A percentile compares a stretch with the other conserved stretches of the same genome.
These are phyloP conservation scores for Pseudocercospora musae DNA, from an alignment of 2,329 filamentous ascomycete genomes.

Conservation along the genomic window DNA sequence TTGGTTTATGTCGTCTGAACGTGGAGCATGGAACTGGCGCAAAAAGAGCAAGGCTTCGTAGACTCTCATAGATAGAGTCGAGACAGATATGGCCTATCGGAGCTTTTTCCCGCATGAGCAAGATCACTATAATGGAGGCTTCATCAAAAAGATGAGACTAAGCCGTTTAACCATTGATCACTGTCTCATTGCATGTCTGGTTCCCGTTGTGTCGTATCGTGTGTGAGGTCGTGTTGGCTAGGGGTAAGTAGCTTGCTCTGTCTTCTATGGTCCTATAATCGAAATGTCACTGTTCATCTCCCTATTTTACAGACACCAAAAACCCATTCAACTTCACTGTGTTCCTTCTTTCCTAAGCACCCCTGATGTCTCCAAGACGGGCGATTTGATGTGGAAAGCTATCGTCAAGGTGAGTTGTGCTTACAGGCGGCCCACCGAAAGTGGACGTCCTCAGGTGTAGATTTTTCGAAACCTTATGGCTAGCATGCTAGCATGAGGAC, in stretches of 20 bases:
- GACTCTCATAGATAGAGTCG: conserved; percentile 26
- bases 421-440: no score
- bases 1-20: conserved; percentile 13
- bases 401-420: no score
- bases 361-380: no score
- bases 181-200: conserved; percentile 30
- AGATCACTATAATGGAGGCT: conserved; percentile 38
- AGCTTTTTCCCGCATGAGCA: conserved; percentile 36
- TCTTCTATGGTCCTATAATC: background rate
- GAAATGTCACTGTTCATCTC: background rate
- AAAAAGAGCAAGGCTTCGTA: conserved; percentile 27
- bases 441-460: no score
- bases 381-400: no score
- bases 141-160: conserved; percentile 30
- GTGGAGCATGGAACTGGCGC: conserved; percentile 25
- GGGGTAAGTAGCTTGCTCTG: background rate
- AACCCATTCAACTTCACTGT: background rate
- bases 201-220: background rate
- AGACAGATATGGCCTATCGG: conserved; percentile 38
- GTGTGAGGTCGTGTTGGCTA: background rate
- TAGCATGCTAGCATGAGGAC: no score
- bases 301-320: background rate
- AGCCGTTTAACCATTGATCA: conserved; percentile 38
- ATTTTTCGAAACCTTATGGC: no score
- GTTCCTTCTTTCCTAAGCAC: no score